Conservation (phyloP, 2,329 filamentous ascomycete species). For the Beauveria brongniartii region DNA sequence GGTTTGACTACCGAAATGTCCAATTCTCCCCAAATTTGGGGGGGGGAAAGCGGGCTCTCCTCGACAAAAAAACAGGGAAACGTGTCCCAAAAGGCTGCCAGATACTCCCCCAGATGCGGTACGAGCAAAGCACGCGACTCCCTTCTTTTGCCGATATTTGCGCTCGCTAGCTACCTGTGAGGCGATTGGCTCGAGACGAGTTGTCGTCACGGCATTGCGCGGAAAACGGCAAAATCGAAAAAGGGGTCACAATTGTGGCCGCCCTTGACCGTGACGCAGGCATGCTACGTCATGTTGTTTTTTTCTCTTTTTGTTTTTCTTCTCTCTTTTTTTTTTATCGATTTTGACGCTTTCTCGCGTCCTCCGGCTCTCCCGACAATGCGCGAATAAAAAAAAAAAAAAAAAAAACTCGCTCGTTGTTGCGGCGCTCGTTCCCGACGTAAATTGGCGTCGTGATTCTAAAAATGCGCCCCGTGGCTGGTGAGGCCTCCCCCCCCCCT, state of each 20-base stretch:
- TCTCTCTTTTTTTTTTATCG: not conserved
- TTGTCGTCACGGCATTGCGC: not conserved
- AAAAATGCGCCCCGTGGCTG: not conserved
- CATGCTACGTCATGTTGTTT: conserved; percentile 3
- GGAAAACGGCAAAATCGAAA: not conserved
- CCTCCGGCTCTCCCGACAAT: not conserved
- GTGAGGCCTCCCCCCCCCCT: not conserved
- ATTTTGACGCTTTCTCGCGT: no score
- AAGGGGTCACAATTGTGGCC: conserved; percentile 5
- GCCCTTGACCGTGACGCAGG: not conserved
- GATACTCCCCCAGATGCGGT: no score
- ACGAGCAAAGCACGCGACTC: no score
- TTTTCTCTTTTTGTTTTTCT: not conserved
- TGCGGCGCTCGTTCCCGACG: not conserved
- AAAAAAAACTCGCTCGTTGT: not conserved
- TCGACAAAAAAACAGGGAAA: not conserved
- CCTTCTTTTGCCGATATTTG: not conserved
- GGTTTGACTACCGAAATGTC: not conserved
- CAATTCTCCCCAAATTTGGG: not conserved
- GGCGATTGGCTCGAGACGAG: not conserved
- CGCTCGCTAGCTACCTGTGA: not conserved
- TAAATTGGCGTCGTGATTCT: not conserved
- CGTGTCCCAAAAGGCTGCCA: not conserved
- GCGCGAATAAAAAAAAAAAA: not conserved
- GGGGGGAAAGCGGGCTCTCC: not conserved